These are phyloP conservation scores for Citeromyces siamensis DNA, from an alignment of 1,139 yeast genomes.

Conservation along the genomic window DNA sequence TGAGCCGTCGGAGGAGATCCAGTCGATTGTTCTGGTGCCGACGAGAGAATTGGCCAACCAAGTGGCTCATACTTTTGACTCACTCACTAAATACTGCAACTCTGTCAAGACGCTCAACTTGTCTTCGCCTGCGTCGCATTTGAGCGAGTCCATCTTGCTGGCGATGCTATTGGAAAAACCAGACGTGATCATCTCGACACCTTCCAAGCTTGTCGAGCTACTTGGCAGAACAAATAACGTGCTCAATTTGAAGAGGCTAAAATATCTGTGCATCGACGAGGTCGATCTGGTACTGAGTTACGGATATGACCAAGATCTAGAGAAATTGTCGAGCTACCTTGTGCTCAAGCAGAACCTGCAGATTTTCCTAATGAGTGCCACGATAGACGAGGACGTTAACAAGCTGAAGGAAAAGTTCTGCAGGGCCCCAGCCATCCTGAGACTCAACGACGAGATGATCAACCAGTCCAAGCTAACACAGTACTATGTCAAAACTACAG, in stretches of 20 bases:
- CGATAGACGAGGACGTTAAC: slow-evolving; percentile 78
- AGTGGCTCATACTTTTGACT: slow-evolving; percentile 58
- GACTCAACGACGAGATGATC: slow-evolving; percentile 50
- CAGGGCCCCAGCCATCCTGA: slow-evolving; percentile 74
- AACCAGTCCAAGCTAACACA: slow-evolving; percentile 57
- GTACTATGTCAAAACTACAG: slow-evolving; percentile 76
- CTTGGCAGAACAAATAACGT: slow-evolving; percentile 34
- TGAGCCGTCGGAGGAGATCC: slow-evolving; percentile 79
- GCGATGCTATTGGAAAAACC: slow-evolving; percentile 67
- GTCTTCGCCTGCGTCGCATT: slow-evolving; percentile 34
- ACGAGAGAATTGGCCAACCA: slow-evolving; percentile 97
- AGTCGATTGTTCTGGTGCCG: slow-evolving; percentile 88
- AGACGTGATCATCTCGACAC: slow-evolving; percentile 78
- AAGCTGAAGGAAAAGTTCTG: slow-evolving; percentile 69
- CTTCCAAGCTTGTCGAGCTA: slow-evolving; percentile 59
- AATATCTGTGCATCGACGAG: slow-evolving; percentile 82
- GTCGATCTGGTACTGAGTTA: slow-evolving; percentile 86
- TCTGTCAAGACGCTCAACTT: slow-evolving; percentile 57
- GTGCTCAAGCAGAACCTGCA: slow-evolving; percentile 59
- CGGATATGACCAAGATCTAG: slow-evolving; percentile 82
- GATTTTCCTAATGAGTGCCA: slow-evolving; percentile 94
- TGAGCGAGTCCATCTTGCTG: slow-evolving; percentile 60
- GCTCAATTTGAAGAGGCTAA: slow-evolving; percentile 34
- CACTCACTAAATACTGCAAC: slow-evolving; percentile 60
- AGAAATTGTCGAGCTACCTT: slow-evolving; percentile 52